A percentile compares a stretch with the other conserved stretches of the same genome.
These are phyloP conservation scores for Lodderomyces pseudojiufengensis DNA, from an alignment of 1,139 yeast species.

Conservation along the genomic window DNA sequence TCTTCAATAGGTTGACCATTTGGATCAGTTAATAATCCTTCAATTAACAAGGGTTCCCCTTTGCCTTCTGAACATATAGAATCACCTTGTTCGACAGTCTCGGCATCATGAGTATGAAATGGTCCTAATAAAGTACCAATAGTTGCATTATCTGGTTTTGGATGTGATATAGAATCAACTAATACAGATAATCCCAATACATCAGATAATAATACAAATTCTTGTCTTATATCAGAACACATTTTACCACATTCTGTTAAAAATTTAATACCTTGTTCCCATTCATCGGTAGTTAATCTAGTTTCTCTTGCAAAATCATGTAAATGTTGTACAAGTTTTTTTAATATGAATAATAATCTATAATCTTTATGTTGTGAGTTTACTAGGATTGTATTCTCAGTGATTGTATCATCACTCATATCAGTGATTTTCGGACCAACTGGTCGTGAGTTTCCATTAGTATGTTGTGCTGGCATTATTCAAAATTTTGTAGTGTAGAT, in stretches of 20 bases:
- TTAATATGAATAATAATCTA: slow-evolving; percentile 24
- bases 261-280: slow-evolving; percentile 26
- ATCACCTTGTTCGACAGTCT: slow-evolving; percentile 21
- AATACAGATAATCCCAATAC: slow-evolving; percentile 28
- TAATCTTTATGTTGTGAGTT: slow-evolving; percentile 23
- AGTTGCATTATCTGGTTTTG: slow-evolving; percentile 28
- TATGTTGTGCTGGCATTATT: neutral
- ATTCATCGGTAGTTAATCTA: slow-evolving; percentile 29
- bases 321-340: slow-evolving; percentile 24
- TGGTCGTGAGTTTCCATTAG: neutral
- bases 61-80: slow-evolving; percentile 25
- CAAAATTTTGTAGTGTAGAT: too few species aligned
- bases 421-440: slow-evolving; percentile 13
- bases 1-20: slow-evolving; percentile 25
- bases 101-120: slow-evolving; percentile 33
- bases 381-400: slow-evolving; percentile 23
- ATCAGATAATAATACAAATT: slow-evolving; percentile 29
- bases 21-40: slow-evolving; percentile 20
- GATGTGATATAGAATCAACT: slow-evolving; percentile 29
- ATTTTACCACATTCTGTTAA: slow-evolving; percentile 27
- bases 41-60: slow-evolving; percentile 26
- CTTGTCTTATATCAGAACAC: slow-evolving; percentile 28
- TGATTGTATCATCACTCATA: slow-evolving; percentile 29
- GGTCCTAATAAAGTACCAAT: slow-evolving; percentile 32
- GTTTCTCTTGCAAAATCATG: slow-evolving; percentile 34